Evolutionary conservation across 2,329 filamentous ascomycete species (phyloP).

Genomic region (Didymella glomerata): DNA sequence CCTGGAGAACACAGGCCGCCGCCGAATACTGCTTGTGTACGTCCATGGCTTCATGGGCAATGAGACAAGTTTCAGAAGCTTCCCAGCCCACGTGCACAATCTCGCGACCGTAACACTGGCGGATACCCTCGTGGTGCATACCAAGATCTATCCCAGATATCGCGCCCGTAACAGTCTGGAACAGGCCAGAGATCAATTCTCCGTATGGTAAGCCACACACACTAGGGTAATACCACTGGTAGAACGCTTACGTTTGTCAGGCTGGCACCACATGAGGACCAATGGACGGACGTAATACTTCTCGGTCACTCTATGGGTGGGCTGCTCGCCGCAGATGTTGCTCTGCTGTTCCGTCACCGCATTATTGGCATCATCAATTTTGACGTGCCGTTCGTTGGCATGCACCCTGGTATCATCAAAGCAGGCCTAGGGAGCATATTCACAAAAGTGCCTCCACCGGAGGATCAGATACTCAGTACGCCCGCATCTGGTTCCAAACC

Average conservation of each 20-base stretch:
- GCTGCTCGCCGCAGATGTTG: slow-evolving; percentile 80
- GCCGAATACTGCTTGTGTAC: slow-evolving; percentile 77
- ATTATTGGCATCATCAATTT: slow-evolving; percentile 84
- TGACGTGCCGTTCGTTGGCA: slow-evolving; percentile 85
- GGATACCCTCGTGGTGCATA: slow-evolving; percentile 81
- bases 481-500: slow-evolving; percentile 30
- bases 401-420: slow-evolving; percentile 87
- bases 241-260: slow-evolving; percentile 47
- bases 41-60: slow-evolving; percentile 92
- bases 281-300: slow-evolving; percentile 79
- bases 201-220: slow-evolving; percentile 66
- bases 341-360: slow-evolving; percentile 75
- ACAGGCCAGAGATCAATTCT: slow-evolving; percentile 83
- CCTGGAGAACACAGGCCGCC: slow-evolving; percentile 44
- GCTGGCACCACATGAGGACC: slow-evolving; percentile 78
- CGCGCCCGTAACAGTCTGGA: slow-evolving; percentile 76
- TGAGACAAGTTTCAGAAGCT: slow-evolving; percentile 85
- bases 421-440: slow-evolving; percentile 84
- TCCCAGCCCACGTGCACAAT: slow-evolving; percentile 86
- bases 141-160: slow-evolving; percentile 85
- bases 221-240: not conserved
- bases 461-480: slow-evolving; percentile 32
- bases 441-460: slow-evolving; percentile 52
- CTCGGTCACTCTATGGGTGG: slow-evolving; percentile 93
- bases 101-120: slow-evolving; percentile 71